Conservation (phyloP, 768 basidiomycete species). For the Leccinum boreale region DNA sequence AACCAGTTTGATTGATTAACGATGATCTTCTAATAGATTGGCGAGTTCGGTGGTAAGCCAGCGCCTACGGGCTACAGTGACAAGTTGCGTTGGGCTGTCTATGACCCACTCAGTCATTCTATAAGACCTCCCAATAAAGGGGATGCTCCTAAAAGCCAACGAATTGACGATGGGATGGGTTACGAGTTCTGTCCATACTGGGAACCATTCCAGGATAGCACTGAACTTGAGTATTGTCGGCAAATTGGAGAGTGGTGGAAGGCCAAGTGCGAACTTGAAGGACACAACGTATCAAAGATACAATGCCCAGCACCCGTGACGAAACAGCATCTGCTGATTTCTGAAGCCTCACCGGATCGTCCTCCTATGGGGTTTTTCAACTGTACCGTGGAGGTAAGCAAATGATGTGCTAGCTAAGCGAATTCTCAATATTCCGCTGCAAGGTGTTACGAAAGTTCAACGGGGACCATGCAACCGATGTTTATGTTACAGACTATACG, state of each 20-base stretch:
- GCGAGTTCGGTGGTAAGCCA: slow-evolving; percentile 25
- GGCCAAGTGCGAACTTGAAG: slow-evolving; percentile 21
- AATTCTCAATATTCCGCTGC: not conserved
- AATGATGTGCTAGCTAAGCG: not conserved
- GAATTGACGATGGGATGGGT: slow-evolving; percentile 34
- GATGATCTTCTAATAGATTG: slow-evolving; percentile 28
- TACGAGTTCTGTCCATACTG: slow-evolving; percentile 44
- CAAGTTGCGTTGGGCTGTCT: slow-evolving; percentile 55
- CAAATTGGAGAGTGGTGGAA: slow-evolving; percentile 52
- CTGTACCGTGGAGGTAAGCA: slow-evolving; percentile 59
- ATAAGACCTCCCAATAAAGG: slow-evolving; percentile 38
- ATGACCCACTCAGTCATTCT: slow-evolving; percentile 37
- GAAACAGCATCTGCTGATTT: slow-evolving; percentile 47
- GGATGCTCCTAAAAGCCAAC: slow-evolving; percentile 35
- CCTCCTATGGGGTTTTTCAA: slow-evolving; percentile 54
- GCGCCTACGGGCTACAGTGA: slow-evolving; percentile 46
- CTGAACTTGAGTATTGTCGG: slow-evolving; percentile 43
- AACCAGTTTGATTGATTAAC: not conserved
- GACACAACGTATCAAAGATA: slow-evolving; percentile 17
- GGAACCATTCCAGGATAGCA: slow-evolving; percentile 31
- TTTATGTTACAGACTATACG: slow-evolving; percentile 72
- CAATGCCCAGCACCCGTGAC: slow-evolving; percentile 2
- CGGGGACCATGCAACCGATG: slow-evolving; percentile 36
- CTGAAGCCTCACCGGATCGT: slow-evolving; percentile 45
- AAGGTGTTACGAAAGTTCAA: slow-evolving; percentile 49